A percentile compares a stretch with the other conserved stretches of the same genome.
Evolutionary conservation across 371 early-diverging fungal genomes (phyloP).

Genomic region (Mortierella sp.): DNA sequence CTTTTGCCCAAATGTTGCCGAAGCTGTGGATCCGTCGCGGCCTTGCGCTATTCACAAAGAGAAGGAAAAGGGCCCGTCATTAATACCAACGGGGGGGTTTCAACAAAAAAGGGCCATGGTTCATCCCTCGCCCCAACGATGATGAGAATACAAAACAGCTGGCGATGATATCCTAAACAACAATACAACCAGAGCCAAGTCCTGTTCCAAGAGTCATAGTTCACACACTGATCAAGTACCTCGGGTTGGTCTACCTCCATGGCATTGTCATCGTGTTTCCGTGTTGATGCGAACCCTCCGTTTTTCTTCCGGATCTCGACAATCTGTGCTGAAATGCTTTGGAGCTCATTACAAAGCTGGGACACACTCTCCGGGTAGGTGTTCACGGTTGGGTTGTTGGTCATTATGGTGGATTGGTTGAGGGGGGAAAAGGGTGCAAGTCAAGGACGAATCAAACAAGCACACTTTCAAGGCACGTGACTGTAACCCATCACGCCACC

Average conservation of each 20-base stretch:
- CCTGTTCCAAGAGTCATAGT: too few species aligned
- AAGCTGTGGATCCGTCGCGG: conserved; percentile 2
- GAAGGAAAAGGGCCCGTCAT: not conserved
- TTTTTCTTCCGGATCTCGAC: conserved; percentile 14
- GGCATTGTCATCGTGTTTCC: conserved; percentile 11
- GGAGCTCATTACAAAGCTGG: conserved; percentile 26
- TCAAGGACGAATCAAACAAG: too few species aligned
- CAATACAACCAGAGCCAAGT: too few species aligned
- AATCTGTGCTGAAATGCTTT: conserved; percentile 22
- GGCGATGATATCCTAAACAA: too few species aligned
- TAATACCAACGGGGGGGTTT: too few species aligned
- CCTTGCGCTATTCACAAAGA: not conserved
- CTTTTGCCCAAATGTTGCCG: conserved; percentile 7
- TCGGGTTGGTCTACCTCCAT: conserved; percentile 37
- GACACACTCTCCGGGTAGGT: conserved; percentile 23
- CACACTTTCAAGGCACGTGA: too few species aligned
- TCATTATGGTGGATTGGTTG: conserved; percentile 3
- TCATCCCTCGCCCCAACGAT: not conserved
- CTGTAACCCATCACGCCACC: too few species aligned
- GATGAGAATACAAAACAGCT: too few species aligned
- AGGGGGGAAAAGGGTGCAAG: not conserved
- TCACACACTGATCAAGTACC: conserved; percentile 6
- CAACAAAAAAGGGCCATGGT: too few species aligned
- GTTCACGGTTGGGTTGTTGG: conserved; percentile 1
- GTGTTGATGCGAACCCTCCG: not conserved